A percentile compares a stretch with the other conserved stretches of the same genome.
phyloP scores from a whole-genome alignment of 2,329 filamentous ascomycete species.

The Hymenoscyphus fraxineus region DNA sequence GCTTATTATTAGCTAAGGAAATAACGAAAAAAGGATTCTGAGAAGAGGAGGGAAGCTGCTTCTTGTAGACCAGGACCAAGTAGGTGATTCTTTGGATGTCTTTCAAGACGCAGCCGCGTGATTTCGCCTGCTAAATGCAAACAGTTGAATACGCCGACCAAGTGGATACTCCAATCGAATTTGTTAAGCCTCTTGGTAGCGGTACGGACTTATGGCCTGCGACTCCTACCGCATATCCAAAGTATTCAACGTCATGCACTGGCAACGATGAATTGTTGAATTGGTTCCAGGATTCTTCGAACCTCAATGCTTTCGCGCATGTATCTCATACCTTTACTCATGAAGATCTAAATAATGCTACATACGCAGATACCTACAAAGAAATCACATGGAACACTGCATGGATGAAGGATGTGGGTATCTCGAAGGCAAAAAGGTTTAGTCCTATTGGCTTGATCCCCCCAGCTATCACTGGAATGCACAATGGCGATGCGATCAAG shows the following conservation, averaged over 20 bases:
- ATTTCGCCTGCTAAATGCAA: neutral
- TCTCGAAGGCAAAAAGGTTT: slow-evolving; percentile 44
- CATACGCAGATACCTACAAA: slow-evolving; percentile 50
- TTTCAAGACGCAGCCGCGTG: neutral
- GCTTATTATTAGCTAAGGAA: neutral
- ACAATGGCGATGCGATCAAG: slow-evolving; percentile 57
- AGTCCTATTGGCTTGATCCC: slow-evolving; percentile 55
- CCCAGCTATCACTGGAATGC: slow-evolving; percentile 60
- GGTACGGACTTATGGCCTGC: slow-evolving; percentile 10
- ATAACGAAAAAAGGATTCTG: neutral
- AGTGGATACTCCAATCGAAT: slow-evolving; percentile 41
- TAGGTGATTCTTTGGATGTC: neutral
- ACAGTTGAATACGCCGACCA: slow-evolving; percentile 14
- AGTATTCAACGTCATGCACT: slow-evolving; percentile 6
- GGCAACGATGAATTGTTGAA: slow-evolving; percentile 36
- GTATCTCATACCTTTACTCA: slow-evolving; percentile 62
- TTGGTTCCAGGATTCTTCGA: slow-evolving; percentile 48
- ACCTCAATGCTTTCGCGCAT: slow-evolving; percentile 51
- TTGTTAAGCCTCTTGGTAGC: slow-evolving; percentile 41
- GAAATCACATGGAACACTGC: slow-evolving; percentile 59
- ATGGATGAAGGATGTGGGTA: slow-evolving; percentile 52
- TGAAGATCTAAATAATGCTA: slow-evolving; percentile 55
- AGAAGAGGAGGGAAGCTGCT: neutral
- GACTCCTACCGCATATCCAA: slow-evolving; percentile 3
- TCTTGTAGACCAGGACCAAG: neutral